A percentile compares a stretch with the other conserved stretches of the same genome.
Evolutionary conservation across 1,284 basidiomycete species (phyloP).

Genomic region (Retiboletus flavoniger): DNA sequence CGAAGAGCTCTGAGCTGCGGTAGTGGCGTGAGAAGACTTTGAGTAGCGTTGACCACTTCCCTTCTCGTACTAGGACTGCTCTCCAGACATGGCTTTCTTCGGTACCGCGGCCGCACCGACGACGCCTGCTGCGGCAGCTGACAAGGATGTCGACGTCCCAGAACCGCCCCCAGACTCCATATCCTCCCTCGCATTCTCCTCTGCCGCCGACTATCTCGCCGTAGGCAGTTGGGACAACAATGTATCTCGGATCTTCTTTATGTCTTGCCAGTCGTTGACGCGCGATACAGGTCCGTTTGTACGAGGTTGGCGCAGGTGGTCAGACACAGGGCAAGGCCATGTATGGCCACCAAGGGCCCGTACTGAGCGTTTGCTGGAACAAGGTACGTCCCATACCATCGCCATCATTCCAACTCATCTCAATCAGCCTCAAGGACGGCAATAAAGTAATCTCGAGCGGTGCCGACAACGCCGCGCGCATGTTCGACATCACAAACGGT

Average conservation of each 20-base stretch:
- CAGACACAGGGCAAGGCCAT: slow-evolving; percentile 73
- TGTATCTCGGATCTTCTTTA: slow-evolving; percentile 31
- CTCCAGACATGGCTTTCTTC: slow-evolving; percentile 31
- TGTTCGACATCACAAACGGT: slow-evolving; percentile 76
- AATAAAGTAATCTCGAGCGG: slow-evolving; percentile 77
- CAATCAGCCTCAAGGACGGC: slow-evolving; percentile 53
- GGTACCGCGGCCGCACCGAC: slow-evolving; percentile 22
- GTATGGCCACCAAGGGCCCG: slow-evolving; percentile 78
- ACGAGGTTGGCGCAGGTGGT: slow-evolving; percentile 53
- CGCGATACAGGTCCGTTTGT: slow-evolving; percentile 49
- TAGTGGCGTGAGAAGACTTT: slow-evolving; percentile 7
- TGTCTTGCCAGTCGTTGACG: slow-evolving; percentile 2
- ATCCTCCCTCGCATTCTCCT: slow-evolving; percentile 51
- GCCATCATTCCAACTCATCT: background rate
- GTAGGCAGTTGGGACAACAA: slow-evolving; percentile 65
- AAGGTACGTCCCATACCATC: slow-evolving; percentile 41
- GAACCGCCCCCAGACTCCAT: slow-evolving; percentile 60
- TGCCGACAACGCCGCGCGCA: slow-evolving; percentile 75
- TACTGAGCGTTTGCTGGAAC: slow-evolving; percentile 78
- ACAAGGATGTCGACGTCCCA: slow-evolving; percentile 58
- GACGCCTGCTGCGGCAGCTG: slow-evolving; percentile 23
- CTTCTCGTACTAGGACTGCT: background rate
- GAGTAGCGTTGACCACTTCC: background rate
- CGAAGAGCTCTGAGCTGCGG: too few species aligned
- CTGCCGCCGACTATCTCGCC: slow-evolving; percentile 52